Evolutionary conservation across 306 rosid species (phyloP), one percentile per base, ranked within the genome.

Genomic region (Vachellia collinsii): DNA sequence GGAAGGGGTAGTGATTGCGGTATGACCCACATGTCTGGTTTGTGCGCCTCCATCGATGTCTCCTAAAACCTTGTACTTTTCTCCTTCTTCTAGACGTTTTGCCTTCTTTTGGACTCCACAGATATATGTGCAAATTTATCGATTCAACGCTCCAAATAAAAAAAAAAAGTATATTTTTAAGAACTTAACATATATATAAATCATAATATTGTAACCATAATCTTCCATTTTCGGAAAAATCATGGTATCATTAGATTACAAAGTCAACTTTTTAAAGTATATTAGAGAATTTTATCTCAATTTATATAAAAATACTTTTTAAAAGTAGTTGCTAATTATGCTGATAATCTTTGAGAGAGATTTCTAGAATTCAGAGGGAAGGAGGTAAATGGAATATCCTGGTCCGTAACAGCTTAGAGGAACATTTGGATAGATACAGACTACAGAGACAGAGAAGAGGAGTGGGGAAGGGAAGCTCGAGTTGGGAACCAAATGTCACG

Each of bases 41-140:
- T 66, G 64, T 86, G 92, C 90, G 81, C 88, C 82, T 68, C 90
- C 90, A 78, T 83, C 88, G 64, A 80, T 80, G 42, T 75, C 82
- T 64, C 76, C 82, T 13, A 62, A 59, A 70, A 16, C 58, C 37
- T 59, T 46, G 68, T 67, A 51, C 17, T 58, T 50, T n/a, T 38
- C 44, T 2, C 4, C 72, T 16, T 4, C 14, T 48, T 37, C 34
- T 37, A 48, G 36, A 63, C 43, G 16, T 20, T 42, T 10, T 53
- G 3, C 50, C 23, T 65, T 37, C 70, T 37, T 37, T 43, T 43
- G 12, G 3, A 62, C n/a, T 1, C 7, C 47, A 6, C 56, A 10
- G 34, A 1, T 20, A 29, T 29, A 0, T 29, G 1, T 29, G 34
- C 34, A 29, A 2, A 29, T 29, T 29, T 29, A 29, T 29, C 34